phyloP scores from a whole-genome alignment of 2,329 filamentous ascomycete genomes.

The Venturia asperata region DNA sequence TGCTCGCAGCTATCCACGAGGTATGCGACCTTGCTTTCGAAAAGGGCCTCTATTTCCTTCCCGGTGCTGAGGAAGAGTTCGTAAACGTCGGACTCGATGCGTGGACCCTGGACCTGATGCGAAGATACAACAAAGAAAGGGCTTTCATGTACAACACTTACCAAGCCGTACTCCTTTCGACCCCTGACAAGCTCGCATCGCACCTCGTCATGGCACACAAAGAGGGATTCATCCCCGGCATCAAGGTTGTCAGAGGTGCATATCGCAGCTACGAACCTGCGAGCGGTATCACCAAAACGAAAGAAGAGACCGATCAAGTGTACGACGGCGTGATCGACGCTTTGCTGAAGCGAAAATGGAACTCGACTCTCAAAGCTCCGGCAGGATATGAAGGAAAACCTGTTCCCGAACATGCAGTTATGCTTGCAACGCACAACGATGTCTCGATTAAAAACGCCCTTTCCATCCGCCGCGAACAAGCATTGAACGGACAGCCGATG shows the following conservation, averaged over 20 bases:
- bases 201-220: constrained; percentile 42
- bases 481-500: constrained; percentile 33
- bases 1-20: constrained; percentile 62
- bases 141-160: constrained; percentile 63
- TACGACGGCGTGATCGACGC: constrained; percentile 67
- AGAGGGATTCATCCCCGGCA: constrained; percentile 46
- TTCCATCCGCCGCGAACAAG: constrained; percentile 42
- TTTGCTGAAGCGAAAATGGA: constrained; percentile 59
- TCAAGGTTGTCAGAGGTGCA: constrained; percentile 52
- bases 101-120: constrained; percentile 72
- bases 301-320: constrained; percentile 48
- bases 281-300: constrained; percentile 46
- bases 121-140: constrained; percentile 57
- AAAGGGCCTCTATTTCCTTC: constrained; percentile 65
- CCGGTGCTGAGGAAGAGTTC: constrained; percentile 74
- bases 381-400: constrained; percentile 27
- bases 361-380: constrained; percentile 41
- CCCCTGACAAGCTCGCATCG: constrained; percentile 35
- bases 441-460: constrained; percentile 56
- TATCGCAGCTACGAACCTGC: constrained; percentile 48
- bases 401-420: constrained; percentile 47
- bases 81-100: constrained; percentile 58
- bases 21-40: constrained; percentile 66
- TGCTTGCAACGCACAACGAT: constrained; percentile 79
- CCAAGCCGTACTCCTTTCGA: constrained; percentile 50